These are phyloP conservation scores for Halteria grandinella DNA, from an alignment of 73 alveolate genomes.

Conservation along the genomic window DNA sequence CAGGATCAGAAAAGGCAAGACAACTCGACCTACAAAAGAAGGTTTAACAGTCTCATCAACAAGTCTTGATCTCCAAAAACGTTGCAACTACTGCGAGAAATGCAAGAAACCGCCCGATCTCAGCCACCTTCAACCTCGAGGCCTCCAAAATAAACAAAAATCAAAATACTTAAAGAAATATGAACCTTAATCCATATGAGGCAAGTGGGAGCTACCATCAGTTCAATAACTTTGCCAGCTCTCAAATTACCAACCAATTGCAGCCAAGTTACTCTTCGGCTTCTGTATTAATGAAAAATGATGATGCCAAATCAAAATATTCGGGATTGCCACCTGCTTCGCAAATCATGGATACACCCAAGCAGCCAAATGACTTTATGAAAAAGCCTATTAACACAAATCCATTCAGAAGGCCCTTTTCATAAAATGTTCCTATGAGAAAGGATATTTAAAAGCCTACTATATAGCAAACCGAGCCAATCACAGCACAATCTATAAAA, in stretches of 20 bases:
- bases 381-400: slow-evolving; percentile 48
- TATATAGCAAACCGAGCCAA: no score
- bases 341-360: slow-evolving; percentile 44
- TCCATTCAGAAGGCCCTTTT: slow-evolving; percentile 61
- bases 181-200: no score
- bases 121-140: slow-evolving; percentile 52
- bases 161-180: neutral
- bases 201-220: no score
- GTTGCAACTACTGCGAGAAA: slow-evolving; percentile 22
- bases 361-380: slow-evolving; percentile 46
- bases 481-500: no score
- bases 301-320: neutral
- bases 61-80: no score
- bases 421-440: slow-evolving; percentile 43
- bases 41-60: no score
- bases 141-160: slow-evolving; percentile 14
- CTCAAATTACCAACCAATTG: no score
- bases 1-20: neutral
- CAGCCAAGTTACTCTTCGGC: no score
- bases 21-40: no score
- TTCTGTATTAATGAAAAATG: no score
- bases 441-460: neutral
- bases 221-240: no score
- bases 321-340: neutral
- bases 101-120: slow-evolving; percentile 49